Evolutionary conservation across 2,329 filamentous ascomycete genomes (phyloP), one percentile per base, ranked within the genome.

Genomic region (Aspergillus sp.): DNA sequence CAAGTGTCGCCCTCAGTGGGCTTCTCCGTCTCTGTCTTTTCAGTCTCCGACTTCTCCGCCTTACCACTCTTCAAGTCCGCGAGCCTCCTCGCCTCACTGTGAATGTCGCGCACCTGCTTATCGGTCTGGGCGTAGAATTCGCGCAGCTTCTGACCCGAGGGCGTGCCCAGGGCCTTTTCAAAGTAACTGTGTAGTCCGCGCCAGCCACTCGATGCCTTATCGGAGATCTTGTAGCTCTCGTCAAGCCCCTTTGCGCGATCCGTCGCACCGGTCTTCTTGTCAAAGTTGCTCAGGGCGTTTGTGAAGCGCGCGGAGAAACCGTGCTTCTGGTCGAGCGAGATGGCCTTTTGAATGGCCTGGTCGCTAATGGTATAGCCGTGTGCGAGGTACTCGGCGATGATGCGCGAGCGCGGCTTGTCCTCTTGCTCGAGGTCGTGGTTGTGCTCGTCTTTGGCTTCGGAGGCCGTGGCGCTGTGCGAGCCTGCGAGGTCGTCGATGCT

Each of bases 361-460:
- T 91, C 89, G 64, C 86, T 93, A 67, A 98, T 84, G 45, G 89
- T 86, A 81, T 99, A 99, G 69, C 95, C 95, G 72, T 97, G 92
- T 11, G 95, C 93, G 38, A 99, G 90, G 79, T 98, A 97, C 82
- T 99, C 95, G 67, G 95, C 95, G 54, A 97, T 80, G 77, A 99
- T 97, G 71, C 95, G 92, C 46, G 91, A 88, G 72, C 93, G 91
- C 17, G 95, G 95, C 85, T 99, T 99, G 83, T 98, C 93, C 80
- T 99, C 95, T 76, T 99, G 95, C 15, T 89, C 88, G 71, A 98
- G 89, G 70, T 93, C 87, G 71, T 92, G 84, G 55, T 76, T 71
- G 59, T 79, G 83, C 63, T 89, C 85, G 60, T 80, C 79, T 68
- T 85, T 84, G 56, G 76, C 74, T 45, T 82, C 78, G 62, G 83